These are phyloP conservation scores for Wilcoxina mikolae DNA, from an alignment of 495 filamentous ascomycete species.

Conservation along the genomic window DNA sequence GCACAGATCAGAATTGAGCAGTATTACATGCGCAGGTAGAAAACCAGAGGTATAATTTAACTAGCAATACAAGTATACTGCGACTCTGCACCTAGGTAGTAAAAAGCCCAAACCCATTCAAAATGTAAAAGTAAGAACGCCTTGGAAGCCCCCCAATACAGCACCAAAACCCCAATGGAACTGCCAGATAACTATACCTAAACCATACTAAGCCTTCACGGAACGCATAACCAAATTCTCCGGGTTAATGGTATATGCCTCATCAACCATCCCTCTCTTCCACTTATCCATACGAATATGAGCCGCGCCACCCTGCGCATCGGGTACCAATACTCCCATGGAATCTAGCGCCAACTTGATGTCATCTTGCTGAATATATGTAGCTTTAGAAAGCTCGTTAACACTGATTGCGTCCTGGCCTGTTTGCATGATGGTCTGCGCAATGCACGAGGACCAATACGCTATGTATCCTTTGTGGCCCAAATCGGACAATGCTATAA, in stretches of 20 bases:
- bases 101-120: no score
- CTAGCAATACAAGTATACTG: no score
- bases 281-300: background rate
- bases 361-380: slow-evolving; percentile 24
- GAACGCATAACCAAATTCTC: no score
- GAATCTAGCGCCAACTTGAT: slow-evolving; percentile 5
- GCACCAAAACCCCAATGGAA: no score
- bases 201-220: no score
- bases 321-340: background rate
- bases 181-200: no score
- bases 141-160: no score
- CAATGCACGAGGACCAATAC: slow-evolving; percentile 20
- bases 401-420: slow-evolving; percentile 12
- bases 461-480: slow-evolving; percentile 21
- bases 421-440: slow-evolving; percentile 11
- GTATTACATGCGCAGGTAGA: no score
- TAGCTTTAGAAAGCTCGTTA: slow-evolving; percentile 18
- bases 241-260: background rate
- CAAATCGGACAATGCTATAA: slow-evolving; percentile 21
- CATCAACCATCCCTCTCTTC: background rate
- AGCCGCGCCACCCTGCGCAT: background rate
- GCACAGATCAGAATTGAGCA: no score
- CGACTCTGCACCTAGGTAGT: no score
- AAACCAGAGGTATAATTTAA: no score
- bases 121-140: no score